A percentile compares a stretch with the other conserved stretches of the same genome.
Conservation (phyloP, 2,329 filamentous ascomycete species). For the Penicillium freii region DNA sequence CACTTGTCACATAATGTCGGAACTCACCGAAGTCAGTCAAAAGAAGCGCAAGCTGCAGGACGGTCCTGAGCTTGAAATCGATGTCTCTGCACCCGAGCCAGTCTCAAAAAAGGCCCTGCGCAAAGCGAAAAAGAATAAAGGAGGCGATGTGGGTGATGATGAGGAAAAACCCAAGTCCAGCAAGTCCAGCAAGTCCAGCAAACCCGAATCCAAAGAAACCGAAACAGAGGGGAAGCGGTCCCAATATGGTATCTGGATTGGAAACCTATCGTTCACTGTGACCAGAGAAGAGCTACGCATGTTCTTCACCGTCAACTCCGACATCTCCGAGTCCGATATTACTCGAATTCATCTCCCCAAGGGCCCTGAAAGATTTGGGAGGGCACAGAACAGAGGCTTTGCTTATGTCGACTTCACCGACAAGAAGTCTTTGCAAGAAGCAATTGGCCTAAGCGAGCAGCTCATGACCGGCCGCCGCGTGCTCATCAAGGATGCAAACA, state of each 20-base stretch:
- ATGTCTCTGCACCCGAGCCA: constrained; percentile 84
- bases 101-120: constrained; percentile 92
- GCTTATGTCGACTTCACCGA: constrained; percentile 90
- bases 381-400: constrained; percentile 81
- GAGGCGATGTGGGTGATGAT: constrained; percentile 14
- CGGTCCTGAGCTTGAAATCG: constrained; percentile 73
- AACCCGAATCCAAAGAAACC: constrained; percentile 34
- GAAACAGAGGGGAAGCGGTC: constrained; percentile 56
- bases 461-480: constrained; percentile 73
- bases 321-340: constrained; percentile 67
- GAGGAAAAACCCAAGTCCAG: constrained; percentile 29
- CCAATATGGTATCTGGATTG: constrained; percentile 88
- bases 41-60: constrained; percentile 70
- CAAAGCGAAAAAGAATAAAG: constrained; percentile 70
- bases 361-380: constrained; percentile 51
- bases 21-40: constrained; percentile 27
- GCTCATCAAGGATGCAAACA: constrained; percentile 89
- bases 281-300: constrained; percentile 71
- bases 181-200: constrained; percentile 20
- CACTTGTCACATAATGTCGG: constrained; percentile 28
- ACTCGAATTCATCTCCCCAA: constrained; percentile 80
- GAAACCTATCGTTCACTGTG: constrained; percentile 83
- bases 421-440: constrained; percentile 66
- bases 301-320: constrained; percentile 73
- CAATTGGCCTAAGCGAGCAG: constrained; percentile 81